phyloP scores from a whole-genome alignment of 768 basidiomycete species.

The Amanita inopinata region DNA sequence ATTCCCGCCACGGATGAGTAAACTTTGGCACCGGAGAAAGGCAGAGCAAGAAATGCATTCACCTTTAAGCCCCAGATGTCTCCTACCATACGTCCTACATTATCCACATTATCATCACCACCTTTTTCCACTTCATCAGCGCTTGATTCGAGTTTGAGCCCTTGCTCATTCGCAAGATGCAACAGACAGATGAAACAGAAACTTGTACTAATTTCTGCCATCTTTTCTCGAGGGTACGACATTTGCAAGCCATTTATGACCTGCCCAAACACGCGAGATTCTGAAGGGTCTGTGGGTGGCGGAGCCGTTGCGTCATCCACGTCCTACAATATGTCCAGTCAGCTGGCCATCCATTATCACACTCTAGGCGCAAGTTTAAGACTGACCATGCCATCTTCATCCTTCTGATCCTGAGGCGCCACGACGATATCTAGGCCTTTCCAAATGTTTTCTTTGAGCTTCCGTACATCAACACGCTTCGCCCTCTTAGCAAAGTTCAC shows the following conservation, averaged over 20 bases:
- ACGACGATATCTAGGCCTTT: constrained; percentile 76
- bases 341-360: not conserved
- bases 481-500: constrained; percentile 94
- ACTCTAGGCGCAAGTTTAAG: not conserved
- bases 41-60: constrained; percentile 12
- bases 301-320: constrained; percentile 33
- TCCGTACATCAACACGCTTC: constrained; percentile 93
- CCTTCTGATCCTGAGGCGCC: constrained; percentile 29
- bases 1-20: constrained; percentile 1
- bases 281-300: constrained; percentile 49
- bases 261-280: constrained; percentile 61
- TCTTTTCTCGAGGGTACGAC: constrained; percentile 86
- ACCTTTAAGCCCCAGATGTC: constrained; percentile 74
- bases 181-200: constrained; percentile 99
- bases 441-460: constrained; percentile 98
- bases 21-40: not conserved
- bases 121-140: constrained; percentile 25
- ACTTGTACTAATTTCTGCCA: constrained; percentile 97
- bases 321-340: constrained; percentile 30
- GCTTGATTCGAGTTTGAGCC: constrained; percentile 66
- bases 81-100: constrained; percentile 38
- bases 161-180: constrained; percentile 95
- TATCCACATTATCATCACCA: constrained; percentile 25
- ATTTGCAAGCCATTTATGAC: constrained; percentile 77
- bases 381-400: constrained; percentile 43